Conservation (phyloP, 257 asterid species). For the Gentiana straminea region DNA sequence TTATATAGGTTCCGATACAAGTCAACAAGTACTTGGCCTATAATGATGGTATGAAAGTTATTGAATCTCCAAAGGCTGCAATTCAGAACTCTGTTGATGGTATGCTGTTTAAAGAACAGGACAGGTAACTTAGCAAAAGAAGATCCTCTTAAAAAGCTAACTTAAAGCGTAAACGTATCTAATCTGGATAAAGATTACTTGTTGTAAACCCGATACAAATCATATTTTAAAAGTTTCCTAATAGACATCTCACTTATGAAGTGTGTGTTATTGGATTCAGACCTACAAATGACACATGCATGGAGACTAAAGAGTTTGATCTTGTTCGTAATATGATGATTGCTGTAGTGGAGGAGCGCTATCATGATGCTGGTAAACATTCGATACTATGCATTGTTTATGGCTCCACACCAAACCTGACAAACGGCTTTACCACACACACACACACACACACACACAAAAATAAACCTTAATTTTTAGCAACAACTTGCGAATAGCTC, state of each 20-base stretch:
- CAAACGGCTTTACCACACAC: too few relatives aligned
- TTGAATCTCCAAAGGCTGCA: slow-evolving; percentile 31
- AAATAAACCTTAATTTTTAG: neutral
- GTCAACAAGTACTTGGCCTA: slow-evolving; percentile 42
- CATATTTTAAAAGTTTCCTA: neutral
- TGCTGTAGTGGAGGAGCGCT: slow-evolving; percentile 52
- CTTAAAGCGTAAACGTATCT: neutral
- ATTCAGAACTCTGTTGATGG: slow-evolving; percentile 21
- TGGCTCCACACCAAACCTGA: too few relatives aligned
- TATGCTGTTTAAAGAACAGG: slow-evolving; percentile 25
- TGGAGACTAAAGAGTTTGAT: slow-evolving; percentile 41
- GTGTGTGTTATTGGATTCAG: slow-evolving; percentile 14
- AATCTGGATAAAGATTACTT: neutral
- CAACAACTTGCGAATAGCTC: neutral
- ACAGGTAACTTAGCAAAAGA: slow-evolving; percentile 18
- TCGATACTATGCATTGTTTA: neutral
- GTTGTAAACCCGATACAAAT: neutral
- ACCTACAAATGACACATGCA: slow-evolving; percentile 35
- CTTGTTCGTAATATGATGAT: slow-evolving; percentile 43
- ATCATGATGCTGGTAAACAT: slow-evolving; percentile 36
- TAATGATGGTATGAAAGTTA: slow-evolving; percentile 38
- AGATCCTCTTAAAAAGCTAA: too few relatives aligned
- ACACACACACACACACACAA: too few relatives aligned
- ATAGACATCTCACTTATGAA: neutral
- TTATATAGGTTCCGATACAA: slow-evolving; percentile 40